These are phyloP conservation scores for Sarocladiaceae sp. DNA, from an alignment of 2,329 filamentous ascomycete genomes.

Conservation along the genomic window DNA sequence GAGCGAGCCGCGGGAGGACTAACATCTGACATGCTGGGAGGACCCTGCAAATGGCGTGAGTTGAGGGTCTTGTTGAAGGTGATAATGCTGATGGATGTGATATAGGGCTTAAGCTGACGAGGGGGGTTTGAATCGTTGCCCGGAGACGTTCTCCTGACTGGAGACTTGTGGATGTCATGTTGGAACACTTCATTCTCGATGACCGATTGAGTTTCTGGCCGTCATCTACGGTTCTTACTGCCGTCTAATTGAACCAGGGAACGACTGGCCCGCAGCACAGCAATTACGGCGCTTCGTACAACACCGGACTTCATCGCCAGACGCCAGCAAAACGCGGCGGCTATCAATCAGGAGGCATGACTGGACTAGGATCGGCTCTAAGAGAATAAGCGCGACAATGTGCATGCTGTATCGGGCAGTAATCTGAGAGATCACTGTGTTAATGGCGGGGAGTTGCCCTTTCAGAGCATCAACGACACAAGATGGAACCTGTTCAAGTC, in stretches of 20 bases:
- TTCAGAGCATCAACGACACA: neutral
- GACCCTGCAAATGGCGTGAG: slow-evolving; percentile 8
- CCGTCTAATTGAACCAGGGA: neutral
- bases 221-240: too few relatives aligned
- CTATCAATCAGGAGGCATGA: neutral
- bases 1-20: neutral
- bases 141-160: neutral
- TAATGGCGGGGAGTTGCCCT: neutral
- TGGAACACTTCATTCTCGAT: too few relatives aligned
- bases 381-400: neutral
- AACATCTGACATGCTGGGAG: neutral
- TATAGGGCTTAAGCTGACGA: neutral
- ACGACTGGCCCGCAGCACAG: neutral
- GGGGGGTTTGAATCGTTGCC: neutral
- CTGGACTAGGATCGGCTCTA: too few relatives aligned
- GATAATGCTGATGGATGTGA: neutral
- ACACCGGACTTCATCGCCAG: neutral
- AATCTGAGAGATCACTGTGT: neutral
- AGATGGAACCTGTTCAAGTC: too few relatives aligned
- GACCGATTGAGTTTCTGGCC: too few relatives aligned
- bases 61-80: slow-evolving; percentile 1
- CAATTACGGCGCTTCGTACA: neutral
- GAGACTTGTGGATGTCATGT: neutral
- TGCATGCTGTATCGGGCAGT: neutral
- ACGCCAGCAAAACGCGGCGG: slow-evolving; percentile 4